These are phyloP conservation scores for Giardia muris DNA, from an alignment of 208 protist genomes.

Conservation along the genomic window DNA sequence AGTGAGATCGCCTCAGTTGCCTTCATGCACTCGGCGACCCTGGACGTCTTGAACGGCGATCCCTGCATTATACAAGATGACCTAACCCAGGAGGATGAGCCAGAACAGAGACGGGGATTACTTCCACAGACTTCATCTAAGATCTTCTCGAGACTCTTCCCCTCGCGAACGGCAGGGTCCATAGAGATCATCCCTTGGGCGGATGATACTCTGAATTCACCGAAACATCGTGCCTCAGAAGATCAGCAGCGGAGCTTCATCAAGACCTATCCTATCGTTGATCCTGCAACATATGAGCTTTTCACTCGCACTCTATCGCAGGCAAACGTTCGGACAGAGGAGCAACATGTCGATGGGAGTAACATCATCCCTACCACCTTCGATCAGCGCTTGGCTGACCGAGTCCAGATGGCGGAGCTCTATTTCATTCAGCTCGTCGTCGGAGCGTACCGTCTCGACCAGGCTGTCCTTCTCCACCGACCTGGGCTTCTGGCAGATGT, in stretches of 20 bases:
- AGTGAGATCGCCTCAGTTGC: neutral
- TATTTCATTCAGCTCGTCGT: too few species aligned
- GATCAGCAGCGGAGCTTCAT: conserved; percentile 9
- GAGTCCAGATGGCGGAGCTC: too few species aligned
- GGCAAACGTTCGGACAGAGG: neutral
- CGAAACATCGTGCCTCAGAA: neutral
- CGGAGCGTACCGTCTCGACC: too few species aligned
- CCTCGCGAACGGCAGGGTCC: neutral
- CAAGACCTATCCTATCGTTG: neutral
- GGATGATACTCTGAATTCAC: neutral
- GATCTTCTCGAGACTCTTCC: neutral
- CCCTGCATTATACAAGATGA: neutral
- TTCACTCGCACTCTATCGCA: neutral
- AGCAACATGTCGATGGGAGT: too few species aligned
- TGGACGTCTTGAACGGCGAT: neutral
- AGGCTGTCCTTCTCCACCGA: too few species aligned
- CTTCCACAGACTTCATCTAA: neutral
- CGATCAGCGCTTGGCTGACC: too few species aligned
- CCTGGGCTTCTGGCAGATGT: too few species aligned
- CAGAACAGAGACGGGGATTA: neutral
- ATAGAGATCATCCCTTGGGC: neutral
- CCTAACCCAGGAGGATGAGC: neutral
- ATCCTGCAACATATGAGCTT: neutral
- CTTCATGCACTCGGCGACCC: neutral
- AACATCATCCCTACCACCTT: too few species aligned